Evolutionary conservation across 805 yeast species (phyloP).

Genomic region (Millerozyma miso): DNA sequence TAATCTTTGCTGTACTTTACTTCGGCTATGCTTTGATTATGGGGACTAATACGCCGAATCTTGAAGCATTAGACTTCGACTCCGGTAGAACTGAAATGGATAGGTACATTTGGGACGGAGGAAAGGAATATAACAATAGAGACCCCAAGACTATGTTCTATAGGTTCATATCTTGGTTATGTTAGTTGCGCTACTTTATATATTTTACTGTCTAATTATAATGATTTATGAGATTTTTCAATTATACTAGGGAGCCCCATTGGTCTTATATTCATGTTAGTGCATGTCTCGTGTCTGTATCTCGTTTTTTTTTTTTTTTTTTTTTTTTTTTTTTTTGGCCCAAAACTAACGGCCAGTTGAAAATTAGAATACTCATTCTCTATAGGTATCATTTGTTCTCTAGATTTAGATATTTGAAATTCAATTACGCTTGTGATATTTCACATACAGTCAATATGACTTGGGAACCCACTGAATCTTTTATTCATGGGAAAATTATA

Average conservation of each 20-base stretch:
- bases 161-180: conserved; percentile 31
- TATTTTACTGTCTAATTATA: background rate
- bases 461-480: conserved; percentile 36
- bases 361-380: background rate
- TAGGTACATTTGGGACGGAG: conserved; percentile 77
- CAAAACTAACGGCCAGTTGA: background rate
- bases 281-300: too few species aligned
- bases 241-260: background rate
- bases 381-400: background rate
- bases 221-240: background rate
- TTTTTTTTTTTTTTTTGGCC: background rate
- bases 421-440: background rate
- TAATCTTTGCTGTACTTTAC: conserved; percentile 50
- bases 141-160: conserved; percentile 29
- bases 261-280: background rate
- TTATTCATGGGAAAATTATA: conserved; percentile 34
- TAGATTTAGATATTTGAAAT: background rate
- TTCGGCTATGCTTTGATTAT: conserved; percentile 53
- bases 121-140: conserved; percentile 37
- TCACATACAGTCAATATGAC: conserved; percentile 15
- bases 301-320: background rate
- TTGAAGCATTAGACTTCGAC: conserved; percentile 76
- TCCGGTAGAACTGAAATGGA: conserved; percentile 83
- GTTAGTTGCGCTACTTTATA: conserved; percentile 15
- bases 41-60: conserved; percentile 60